A percentile compares a stretch with the other conserved stretches of the same genome.
phyloP scores from a whole-genome alignment of 2,329 filamentous ascomycete species.

The Aaosphaeria arxii region DNA sequence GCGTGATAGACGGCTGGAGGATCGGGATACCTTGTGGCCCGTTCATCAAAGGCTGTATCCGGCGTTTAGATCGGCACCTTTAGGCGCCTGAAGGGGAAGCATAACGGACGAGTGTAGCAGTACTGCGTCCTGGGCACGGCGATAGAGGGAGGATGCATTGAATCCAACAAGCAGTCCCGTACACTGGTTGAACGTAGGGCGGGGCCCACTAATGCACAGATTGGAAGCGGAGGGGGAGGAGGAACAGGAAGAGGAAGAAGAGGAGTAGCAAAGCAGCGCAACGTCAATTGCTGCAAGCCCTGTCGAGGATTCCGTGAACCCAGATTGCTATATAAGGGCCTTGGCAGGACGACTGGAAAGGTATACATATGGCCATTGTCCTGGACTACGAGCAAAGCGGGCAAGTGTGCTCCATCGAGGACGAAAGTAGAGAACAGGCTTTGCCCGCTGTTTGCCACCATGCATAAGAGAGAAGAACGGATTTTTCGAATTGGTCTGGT shows the following conservation, averaged over 20 bases:
- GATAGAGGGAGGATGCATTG: slow-evolving; percentile 16
- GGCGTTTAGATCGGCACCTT: slow-evolving; percentile 31
- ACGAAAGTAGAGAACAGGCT: slow-evolving; percentile 27
- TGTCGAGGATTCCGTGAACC: slow-evolving; percentile 24
- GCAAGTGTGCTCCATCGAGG: slow-evolving; percentile 14
- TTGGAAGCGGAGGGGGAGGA: slow-evolving; percentile 14
- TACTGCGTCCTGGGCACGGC: slow-evolving; percentile 17
- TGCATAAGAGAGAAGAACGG: slow-evolving; percentile 14
- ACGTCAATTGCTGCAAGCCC: slow-evolving; percentile 31
- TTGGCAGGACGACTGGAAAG: slow-evolving; percentile 27
- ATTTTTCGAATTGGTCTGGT: too few species aligned
- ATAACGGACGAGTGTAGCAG: slow-evolving; percentile 31
- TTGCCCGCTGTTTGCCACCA: slow-evolving; percentile 21
- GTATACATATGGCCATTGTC: slow-evolving; percentile 16
- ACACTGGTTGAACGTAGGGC: slow-evolving; percentile 25
- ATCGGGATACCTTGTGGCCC: slow-evolving; percentile 27
- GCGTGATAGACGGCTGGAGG: slow-evolving; percentile 31
- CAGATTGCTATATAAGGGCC: slow-evolving; percentile 12
- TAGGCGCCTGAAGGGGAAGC: slow-evolving; percentile 28
- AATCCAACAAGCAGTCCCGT: slow-evolving; percentile 12
- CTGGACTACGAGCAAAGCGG: background rate
- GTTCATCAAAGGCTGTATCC: slow-evolving; percentile 33
- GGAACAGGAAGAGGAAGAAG: slow-evolving; percentile 10
- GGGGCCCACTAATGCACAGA: slow-evolving; percentile 29
- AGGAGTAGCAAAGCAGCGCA: slow-evolving; percentile 22